Evolutionary conservation across 2,329 filamentous ascomycete species (phyloP), one percentile per base, ranked within the genome.

Genomic region (Aspergillus phoenicis): DNA sequence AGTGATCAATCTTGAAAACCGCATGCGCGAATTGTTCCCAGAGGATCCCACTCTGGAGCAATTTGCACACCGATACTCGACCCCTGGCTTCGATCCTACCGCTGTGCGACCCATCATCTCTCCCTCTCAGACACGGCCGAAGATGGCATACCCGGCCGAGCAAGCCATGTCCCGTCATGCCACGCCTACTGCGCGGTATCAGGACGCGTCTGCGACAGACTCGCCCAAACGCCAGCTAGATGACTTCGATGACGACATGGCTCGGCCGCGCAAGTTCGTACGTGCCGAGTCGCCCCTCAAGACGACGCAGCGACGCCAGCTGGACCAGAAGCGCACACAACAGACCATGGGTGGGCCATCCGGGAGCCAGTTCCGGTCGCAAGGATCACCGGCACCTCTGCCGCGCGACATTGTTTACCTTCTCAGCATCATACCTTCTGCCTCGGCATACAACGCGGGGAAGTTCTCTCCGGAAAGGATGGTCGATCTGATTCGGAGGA

Each of bases 221-320:
- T 82, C 82, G 17, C 80, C 81, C 1, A 83, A 83, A 72, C 82
- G 89, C 47, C 83, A 88, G 0, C 84, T 87, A 10, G 91, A 93
- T 61, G 93, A 97, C 43, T 83, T 82, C 6, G 89, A 91, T 39
- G 88, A 89, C 62, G 87, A 89, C 58, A 80, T 84, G 39, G 87
- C 87, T 66, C 89, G 91, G 20, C 91, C 93, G 1, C 91, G 93
- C 68, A 97, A 98, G 75, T 84, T 97, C 55, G 86, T 89, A 52
- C 88, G 96, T 48, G 93, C 90, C n/a, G 93, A 91, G 59, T 98
- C 94, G 5, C 95, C 96, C 0, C 83, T 98, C 39, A 99, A 98
- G 75, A 92, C 92, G 13, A 91, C 91, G 1, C 92, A 94, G 39
- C 91, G 92, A 26, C 89, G 93, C 59, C 89, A 93, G 38, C 83